Evolutionary conservation across 2,329 filamentous ascomycete species (phyloP).

Genomic region (Beauveria pseudobassiana): DNA sequence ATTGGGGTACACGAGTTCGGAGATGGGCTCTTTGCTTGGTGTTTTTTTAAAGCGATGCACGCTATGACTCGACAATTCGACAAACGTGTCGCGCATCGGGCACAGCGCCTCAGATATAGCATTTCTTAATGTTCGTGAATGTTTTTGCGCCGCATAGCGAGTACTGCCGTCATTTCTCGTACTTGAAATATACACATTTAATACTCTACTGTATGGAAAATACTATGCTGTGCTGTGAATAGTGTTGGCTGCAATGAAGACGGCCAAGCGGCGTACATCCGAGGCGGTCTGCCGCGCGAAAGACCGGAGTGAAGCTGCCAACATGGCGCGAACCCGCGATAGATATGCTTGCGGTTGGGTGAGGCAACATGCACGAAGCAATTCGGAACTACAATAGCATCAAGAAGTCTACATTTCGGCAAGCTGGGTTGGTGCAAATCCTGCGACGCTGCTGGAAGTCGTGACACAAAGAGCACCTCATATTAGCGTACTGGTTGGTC

Average conservation of each 20-base stretch:
- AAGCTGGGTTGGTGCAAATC: no score
- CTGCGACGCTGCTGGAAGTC: no score
- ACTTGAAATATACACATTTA: not conserved
- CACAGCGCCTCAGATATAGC: not conserved
- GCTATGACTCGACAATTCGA: not conserved
- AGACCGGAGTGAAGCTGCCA: no score
- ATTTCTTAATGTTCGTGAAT: not conserved
- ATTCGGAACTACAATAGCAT: no score
- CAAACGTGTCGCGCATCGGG: not conserved
- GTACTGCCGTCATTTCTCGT: not conserved
- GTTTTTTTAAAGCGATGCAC: not conserved
- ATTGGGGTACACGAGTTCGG: not conserved
- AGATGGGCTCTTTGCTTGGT: not conserved
- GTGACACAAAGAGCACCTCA: not conserved
- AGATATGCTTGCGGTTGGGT: no score
- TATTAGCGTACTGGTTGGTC: not conserved
- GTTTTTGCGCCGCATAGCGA: slow-evolving; percentile 4
- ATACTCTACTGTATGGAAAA: not conserved
- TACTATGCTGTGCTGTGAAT: not conserved
- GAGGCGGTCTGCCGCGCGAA: no score
- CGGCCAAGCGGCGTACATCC: no score
- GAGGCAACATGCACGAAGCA: no score
- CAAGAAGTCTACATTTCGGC: no score
- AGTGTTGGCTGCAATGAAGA: not conserved
- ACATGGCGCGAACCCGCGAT: no score